A percentile compares a stretch with the other conserved stretches of the same genome.
Conservation (phyloP, 2,329 filamentous ascomycete genomes). For the Amylocarpus encephaloides region DNA sequence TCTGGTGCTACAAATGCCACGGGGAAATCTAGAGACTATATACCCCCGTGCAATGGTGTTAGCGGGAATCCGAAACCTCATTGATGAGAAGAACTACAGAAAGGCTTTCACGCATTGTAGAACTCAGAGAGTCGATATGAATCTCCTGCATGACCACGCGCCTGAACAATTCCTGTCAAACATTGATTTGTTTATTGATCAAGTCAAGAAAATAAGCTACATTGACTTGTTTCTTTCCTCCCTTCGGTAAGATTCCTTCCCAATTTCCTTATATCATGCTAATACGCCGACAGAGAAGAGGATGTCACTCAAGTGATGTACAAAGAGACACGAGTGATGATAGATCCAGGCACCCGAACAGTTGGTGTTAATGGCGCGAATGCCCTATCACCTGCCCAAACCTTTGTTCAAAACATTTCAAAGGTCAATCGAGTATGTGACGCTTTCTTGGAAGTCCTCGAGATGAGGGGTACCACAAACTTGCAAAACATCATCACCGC, state of each 20-base stretch:
- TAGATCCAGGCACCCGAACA: slow-evolving; percentile 27
- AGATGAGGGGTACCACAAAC: slow-evolving; percentile 54
- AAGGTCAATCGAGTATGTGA: slow-evolving; percentile 91
- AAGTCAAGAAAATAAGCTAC: slow-evolving; percentile 73
- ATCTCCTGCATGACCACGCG: slow-evolving; percentile 91
- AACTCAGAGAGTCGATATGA: slow-evolving; percentile 94
- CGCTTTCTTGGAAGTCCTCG: slow-evolving; percentile 66
- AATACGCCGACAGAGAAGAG: slow-evolving; percentile 56
- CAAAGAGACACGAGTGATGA: slow-evolving; percentile 64
- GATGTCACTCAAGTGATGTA: slow-evolving; percentile 94
- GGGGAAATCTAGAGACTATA: slow-evolving; percentile 92
- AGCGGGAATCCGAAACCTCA: slow-evolving; percentile 75
- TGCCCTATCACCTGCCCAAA: slow-evolving; percentile 9
- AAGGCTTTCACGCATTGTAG: slow-evolving; percentile 83
- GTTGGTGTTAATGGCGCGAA: slow-evolving; percentile 19
- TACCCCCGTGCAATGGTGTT: slow-evolving; percentile 89
- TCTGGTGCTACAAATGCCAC: slow-evolving; percentile 86
- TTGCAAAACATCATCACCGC: slow-evolving; percentile 92
- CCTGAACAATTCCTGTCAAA: slow-evolving; percentile 76
- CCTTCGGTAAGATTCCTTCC: slow-evolving; percentile 52
- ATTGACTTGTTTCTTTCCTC: slow-evolving; percentile 90
- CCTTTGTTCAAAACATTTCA: slow-evolving; percentile 24
- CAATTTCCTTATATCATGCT: slow-evolving; percentile 16
- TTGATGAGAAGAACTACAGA: slow-evolving; percentile 74
- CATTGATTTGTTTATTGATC: slow-evolving; percentile 71